A percentile compares a stretch with the other conserved stretches of the same genome.
Conservation (phyloP, 306 rosid species). For the Cicer pinnatifidum region DNA sequence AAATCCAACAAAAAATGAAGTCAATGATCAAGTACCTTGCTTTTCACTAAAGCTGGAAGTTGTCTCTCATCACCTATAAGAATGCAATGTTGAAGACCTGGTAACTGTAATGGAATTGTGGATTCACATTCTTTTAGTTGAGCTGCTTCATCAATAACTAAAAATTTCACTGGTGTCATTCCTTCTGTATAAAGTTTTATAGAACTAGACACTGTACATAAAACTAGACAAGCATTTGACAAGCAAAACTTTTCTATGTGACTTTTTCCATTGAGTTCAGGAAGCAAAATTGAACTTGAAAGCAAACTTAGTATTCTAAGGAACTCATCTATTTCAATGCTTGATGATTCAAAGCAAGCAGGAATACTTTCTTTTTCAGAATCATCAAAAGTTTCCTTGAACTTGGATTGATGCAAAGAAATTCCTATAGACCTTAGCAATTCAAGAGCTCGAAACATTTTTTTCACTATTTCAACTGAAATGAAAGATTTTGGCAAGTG, state of each 20-base stretch:
- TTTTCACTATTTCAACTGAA: slow-evolving; percentile 30
- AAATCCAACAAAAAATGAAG: neutral
- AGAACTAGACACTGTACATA: slow-evolving; percentile 54
- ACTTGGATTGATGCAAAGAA: neutral
- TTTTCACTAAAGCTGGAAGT: slow-evolving; percentile 60
- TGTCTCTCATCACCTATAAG: slow-evolving; percentile 64
- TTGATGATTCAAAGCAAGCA: neutral
- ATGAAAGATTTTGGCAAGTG: slow-evolving; percentile 58
- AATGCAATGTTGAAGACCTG: slow-evolving; percentile 46
- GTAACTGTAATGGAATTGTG: slow-evolving; percentile 52
- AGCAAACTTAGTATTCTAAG: slow-evolving; percentile 11
- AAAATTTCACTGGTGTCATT: slow-evolving; percentile 18
- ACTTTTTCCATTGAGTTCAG: neutral
- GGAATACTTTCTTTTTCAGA: neutral
- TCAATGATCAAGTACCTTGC: slow-evolving; percentile 54
- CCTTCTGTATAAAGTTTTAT: slow-evolving; percentile 32
- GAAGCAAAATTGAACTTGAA: neutral
- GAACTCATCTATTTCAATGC: neutral
- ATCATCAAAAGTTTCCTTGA: neutral
- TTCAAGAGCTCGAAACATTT: slow-evolving; percentile 26
- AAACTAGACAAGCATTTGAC: slow-evolving; percentile 38
- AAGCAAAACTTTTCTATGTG: slow-evolving; percentile 35
- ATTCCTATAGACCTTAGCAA: slow-evolving; percentile 22
- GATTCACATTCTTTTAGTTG: slow-evolving; percentile 66
- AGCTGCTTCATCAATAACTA: slow-evolving; percentile 66